phyloP scores from a whole-genome alignment of 2,329 filamentous ascomycete genomes.

The Colletotrichum sp. region DNA sequence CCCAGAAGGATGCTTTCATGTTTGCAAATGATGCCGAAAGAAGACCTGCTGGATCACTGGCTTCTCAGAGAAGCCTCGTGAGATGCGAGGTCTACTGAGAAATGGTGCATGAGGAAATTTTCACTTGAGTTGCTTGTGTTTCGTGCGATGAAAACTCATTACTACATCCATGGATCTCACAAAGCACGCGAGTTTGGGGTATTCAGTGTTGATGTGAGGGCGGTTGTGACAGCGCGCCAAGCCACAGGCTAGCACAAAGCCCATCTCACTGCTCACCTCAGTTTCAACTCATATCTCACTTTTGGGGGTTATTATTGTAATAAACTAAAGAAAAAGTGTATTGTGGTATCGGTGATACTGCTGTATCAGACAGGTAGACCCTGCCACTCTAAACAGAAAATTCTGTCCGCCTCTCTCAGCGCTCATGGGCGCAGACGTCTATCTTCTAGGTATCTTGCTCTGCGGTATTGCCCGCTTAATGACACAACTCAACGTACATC shows the following conservation, averaged over 20 bases:
- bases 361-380: not conserved
- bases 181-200: rapidly evolving
- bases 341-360: not conserved
- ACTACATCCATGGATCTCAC: not conserved
- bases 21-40: not conserved
- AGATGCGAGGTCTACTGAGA: no score
- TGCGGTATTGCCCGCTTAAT: not conserved
- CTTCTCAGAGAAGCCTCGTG: not conserved
- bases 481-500: not conserved
- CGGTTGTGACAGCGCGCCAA: not conserved
- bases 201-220: not conserved
- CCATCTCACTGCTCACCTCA: not conserved
- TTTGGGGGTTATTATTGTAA: not conserved
- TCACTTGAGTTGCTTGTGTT: not conserved
- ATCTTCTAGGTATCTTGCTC: slow-evolving; percentile 2
- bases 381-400: not conserved
- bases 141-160: not conserved
- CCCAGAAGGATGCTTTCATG: not conserved
- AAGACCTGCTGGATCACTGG: not conserved
- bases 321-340: not conserved
- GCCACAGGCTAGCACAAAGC: not conserved
- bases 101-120: no score
- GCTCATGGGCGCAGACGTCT: not conserved
- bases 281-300: rapidly evolving
- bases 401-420: not conserved